phyloP scores from a whole-genome alignment of 169 alveolate genomes.

The Eimeria zaria region DNA sequence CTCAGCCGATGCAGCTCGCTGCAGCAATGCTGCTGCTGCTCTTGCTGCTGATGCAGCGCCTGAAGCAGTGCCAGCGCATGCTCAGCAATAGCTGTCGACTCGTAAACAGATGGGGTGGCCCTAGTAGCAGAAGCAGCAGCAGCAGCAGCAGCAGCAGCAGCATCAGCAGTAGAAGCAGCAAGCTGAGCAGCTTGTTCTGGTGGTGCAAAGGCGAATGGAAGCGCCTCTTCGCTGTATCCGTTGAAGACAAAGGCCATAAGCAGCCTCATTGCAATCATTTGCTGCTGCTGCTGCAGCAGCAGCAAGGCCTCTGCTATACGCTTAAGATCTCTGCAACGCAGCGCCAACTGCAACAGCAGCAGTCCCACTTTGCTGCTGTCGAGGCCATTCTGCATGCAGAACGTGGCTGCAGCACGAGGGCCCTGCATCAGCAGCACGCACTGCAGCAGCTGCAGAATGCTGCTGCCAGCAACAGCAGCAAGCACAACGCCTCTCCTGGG shows the following conservation, averaged over 20 bases:
- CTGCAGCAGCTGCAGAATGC: conserved; percentile 59
- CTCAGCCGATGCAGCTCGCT: conserved; percentile 50
- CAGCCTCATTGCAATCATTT: conserved; percentile 71
- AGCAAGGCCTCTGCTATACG: conserved; percentile 50
- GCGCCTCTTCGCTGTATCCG: conserved; percentile 68
- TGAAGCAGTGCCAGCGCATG: conserved; percentile 40
- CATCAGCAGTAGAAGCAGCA: conserved; percentile 17
- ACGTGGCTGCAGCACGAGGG: conserved; percentile 66
- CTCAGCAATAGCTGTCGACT: conserved; percentile 37
- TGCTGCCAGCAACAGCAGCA: conserved; percentile 29
- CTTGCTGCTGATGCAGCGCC: conserved; percentile 24
- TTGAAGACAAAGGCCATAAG: conserved; percentile 53
- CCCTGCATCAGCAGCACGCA: conserved; percentile 71
- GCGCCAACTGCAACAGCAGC: conserved; percentile 77
- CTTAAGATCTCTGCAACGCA: conserved; percentile 61
- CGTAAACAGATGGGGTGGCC: conserved; percentile 11
- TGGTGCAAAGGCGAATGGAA: conserved; percentile 33
- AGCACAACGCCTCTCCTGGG: not conserved
- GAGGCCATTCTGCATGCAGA: conserved; percentile 62
- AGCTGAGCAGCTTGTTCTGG: not conserved
- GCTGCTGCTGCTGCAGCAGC: conserved; percentile 77
- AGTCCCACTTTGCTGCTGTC: conserved; percentile 59
- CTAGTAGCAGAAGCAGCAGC: no score
- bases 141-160: no score
- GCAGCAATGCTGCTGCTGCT: conserved; percentile 47